Base-by-base conservation (phyloP, 345 rosid genomes). In the Syzygium oleosum region DNA sequence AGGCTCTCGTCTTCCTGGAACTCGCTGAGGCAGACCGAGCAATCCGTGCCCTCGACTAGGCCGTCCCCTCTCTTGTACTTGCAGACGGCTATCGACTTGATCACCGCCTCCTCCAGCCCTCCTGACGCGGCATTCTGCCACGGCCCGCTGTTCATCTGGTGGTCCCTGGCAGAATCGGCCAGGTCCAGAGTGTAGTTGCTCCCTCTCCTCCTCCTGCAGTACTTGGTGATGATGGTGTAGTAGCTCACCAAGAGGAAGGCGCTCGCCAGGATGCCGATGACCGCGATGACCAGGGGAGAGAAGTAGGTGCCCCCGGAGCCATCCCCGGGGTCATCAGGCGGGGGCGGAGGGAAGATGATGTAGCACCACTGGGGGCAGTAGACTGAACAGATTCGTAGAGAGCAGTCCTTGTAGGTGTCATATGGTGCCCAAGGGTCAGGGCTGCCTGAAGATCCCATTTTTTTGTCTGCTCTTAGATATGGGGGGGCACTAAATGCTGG, bases 361-460 rank as follows among this genome's bases (percentile, higher is more conserved):
- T 94, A 95, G 89, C 98, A 97, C 97, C 98, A 93, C 88, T 96
- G 97, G 0, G 98, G 98, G 83, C 99, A 97, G 89, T 95, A 95
- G 14, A 95, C 87, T 94, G 94, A 96, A 84, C 99, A 97, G 84
- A 97, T 86, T 54, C 94, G 93, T 84, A 93, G 95, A 5, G 99
- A 95, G 86, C 99, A 97, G 86, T 96, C 99, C 87, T 84, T 95
- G 87, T 95, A 95, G 9, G 94, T 22, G 52, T 87, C 89, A 54
- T 90, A 91, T 6, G 95, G 89, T 43, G 93, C 54, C 94, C 94
- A 94, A 3, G 95, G 95, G 90, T 90, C 90, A 46, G 91, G 93
- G 77, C 87, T 88, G 65, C 89, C 84, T 1, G 90, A 84, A 87
- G 93, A 91, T 86, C 91, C 91, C 97, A 95, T 93, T n/a, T 15